phyloP scores from a whole-genome alignment of 2,329 filamentous ascomycete genomes.

The Sclerotiophoma versabilis region DNA sequence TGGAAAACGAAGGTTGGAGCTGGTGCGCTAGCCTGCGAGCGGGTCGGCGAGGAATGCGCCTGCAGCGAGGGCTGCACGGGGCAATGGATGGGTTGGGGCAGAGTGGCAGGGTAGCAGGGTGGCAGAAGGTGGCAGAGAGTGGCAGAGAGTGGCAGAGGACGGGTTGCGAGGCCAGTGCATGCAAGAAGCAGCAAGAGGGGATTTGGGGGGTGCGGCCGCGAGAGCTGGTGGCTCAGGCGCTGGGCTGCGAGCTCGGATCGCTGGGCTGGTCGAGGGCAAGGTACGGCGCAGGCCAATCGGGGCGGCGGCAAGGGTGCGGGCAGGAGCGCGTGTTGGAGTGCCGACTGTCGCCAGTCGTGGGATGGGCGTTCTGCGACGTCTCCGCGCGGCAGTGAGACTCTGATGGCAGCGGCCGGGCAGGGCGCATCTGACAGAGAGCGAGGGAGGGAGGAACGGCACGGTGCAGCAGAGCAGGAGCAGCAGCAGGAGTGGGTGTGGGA shows the following conservation, averaged over 20 bases:
- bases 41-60: constrained; percentile 32
- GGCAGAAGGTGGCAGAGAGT: constrained; percentile 10
- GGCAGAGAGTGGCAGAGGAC: too few species aligned
- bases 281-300: constrained; percentile 23
- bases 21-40: constrained; percentile 34
- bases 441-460: constrained; percentile 20
- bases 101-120: constrained; percentile 12
- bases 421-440: constrained; percentile 15
- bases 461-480: constrained; percentile 7
- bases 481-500: constrained; percentile 16
- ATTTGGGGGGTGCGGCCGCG: constrained; percentile 36
- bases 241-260: constrained; percentile 29
- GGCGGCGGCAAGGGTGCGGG: constrained; percentile 23
- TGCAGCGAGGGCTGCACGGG: constrained; percentile 32
- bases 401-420: constrained; percentile 12
- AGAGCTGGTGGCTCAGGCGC: constrained; percentile 21
- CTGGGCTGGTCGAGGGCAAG: constrained; percentile 23
- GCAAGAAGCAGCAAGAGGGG: constrained; percentile 18
- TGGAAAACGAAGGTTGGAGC: constrained; percentile 21
- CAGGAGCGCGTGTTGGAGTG: background rate
- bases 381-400: constrained; percentile 7
- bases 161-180: constrained; percentile 37
- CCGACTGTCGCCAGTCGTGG: background rate
- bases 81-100: constrained; percentile 19
- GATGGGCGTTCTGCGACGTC: background rate